Percentiles rank a stretch among this genome's conserved stretches.
Evolutionary conservation across 2,329 filamentous ascomycete genomes (phyloP).

Genomic region (Sporothrix pseudoabietina): DNA sequence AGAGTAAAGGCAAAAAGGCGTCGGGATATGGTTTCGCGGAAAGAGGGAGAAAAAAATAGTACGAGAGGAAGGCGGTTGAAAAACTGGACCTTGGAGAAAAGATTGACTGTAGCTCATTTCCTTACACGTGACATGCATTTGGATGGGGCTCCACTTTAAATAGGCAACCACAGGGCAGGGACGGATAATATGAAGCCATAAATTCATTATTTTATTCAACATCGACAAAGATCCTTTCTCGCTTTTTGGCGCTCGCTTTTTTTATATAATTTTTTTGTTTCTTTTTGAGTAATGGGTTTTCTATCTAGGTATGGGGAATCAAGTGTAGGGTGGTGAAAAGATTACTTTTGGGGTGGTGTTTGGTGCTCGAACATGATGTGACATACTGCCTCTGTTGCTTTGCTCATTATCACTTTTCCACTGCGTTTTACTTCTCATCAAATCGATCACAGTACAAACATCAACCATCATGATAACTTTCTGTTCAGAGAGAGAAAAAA

Average conservation of each 20-base stretch:
- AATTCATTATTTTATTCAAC: constrained; percentile 5
- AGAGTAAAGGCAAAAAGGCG: neutral
- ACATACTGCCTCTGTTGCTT: neutral
- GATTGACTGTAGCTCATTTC: neutral
- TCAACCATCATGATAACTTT: neutral
- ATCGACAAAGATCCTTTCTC: neutral
- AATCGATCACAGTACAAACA: neutral
- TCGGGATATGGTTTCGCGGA: neutral
- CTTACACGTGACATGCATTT: constrained; percentile 6
- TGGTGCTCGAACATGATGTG: neutral
- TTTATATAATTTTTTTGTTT: constrained; percentile 17
- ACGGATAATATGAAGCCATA: neutral
- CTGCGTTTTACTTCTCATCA: neutral
- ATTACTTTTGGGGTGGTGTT: neutral
- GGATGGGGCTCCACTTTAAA: neutral
- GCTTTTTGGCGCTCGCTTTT: neutral
- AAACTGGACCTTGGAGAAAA: neutral
- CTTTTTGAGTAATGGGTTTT: neutral
- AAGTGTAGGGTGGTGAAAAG: neutral
- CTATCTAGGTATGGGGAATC: neutral
- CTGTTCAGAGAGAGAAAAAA: neutral
- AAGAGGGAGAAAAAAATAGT: neutral
- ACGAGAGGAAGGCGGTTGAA: neutral
- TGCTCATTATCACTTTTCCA: neutral
- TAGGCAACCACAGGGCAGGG: neutral